These are phyloP conservation scores for Cyberlindnera petersonii DNA, from an alignment of 805 yeast species.

Conservation along the genomic window DNA sequence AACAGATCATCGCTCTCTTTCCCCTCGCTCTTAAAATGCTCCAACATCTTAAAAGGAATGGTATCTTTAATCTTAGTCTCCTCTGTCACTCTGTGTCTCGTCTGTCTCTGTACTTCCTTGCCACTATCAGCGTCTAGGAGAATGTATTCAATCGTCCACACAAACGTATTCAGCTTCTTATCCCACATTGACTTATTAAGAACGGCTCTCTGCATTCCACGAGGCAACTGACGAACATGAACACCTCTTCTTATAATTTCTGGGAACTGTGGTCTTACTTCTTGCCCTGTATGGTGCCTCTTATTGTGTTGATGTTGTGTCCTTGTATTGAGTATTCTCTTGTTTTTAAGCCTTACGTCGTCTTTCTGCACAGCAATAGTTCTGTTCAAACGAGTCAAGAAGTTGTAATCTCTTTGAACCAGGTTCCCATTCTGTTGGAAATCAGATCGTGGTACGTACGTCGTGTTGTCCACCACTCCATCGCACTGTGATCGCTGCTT, in stretches of 20 bases:
- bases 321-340: slow-evolving; percentile 34
- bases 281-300: slow-evolving; percentile 17
- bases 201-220: slow-evolving; percentile 67
- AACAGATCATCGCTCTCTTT: slow-evolving; percentile 19
- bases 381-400: slow-evolving; percentile 57
- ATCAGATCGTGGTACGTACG: slow-evolving; percentile 47
- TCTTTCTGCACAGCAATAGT: slow-evolving; percentile 52
- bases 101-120: slow-evolving; percentile 31
- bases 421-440: slow-evolving; percentile 35
- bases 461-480: slow-evolving; percentile 61
- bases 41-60: slow-evolving; percentile 28
- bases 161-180: slow-evolving; percentile 51
- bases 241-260: slow-evolving; percentile 57
- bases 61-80: slow-evolving; percentile 28
- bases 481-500: slow-evolving; percentile 59
- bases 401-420: slow-evolving; percentile 80
- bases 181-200: slow-evolving; percentile 71
- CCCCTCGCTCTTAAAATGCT: slow-evolving; percentile 7
- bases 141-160: slow-evolving; percentile 81
- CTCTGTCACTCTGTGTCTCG: slow-evolving; percentile 36
- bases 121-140: slow-evolving; percentile 33
- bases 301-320: slow-evolving; percentile 18
- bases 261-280: slow-evolving; percentile 1
- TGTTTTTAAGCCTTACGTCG: slow-evolving; percentile 44
- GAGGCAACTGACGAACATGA: slow-evolving; percentile 55